Evolutionary conservation across 306 rosid genomes (phyloP), one percentile per base, ranked within the genome.

Genomic region (Inga laurina): DNA sequence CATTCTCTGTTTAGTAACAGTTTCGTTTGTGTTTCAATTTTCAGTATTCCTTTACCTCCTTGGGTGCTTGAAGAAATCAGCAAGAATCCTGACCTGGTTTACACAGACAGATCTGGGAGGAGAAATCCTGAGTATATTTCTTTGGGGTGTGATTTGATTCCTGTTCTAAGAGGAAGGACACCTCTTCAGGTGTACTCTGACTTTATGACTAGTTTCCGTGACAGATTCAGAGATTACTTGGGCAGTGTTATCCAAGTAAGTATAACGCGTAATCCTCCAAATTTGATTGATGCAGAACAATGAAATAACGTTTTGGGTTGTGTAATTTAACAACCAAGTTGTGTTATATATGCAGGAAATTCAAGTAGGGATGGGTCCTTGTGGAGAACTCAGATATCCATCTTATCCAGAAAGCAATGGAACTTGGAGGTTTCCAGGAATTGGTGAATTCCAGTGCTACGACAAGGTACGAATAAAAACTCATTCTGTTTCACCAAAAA

Each of bases 351-450:
- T 57, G 64, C 93, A 96, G 99, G 99, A 96, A 94, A 84, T 96
- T 82, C 99, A 96, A 87, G 98, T 94, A 37, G 99, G 99, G 21
- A 92, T 94, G 96, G 99, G 99, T 81, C 99, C 99, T 64, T 96
- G 99, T 81, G 99, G 98, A 7, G 99, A 96, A 84, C 94, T 94
- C 82, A 92, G 98, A 88, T 96, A 96, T 90, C 98, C 99, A 72
- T 89, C 99, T 76, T 96, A 96, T 82, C 99, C 99, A 54, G 94
- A 94, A 82, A 85, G 91, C 79, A 89, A 96, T 62, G 99, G 98
- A 83, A 94, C 97, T 43, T 96, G 99, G 99, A 91, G 84, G 79
- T 96, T 92, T 84, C 99, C 98, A 0, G 98, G 99, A 85, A 92
- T 96, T 35, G 99, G 98, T 74, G 99, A 96, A 86, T 96, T 96